Evolutionary conservation across 2,329 filamentous ascomycete species (phyloP).

Genomic region (Coniochaeta pulveracea): DNA sequence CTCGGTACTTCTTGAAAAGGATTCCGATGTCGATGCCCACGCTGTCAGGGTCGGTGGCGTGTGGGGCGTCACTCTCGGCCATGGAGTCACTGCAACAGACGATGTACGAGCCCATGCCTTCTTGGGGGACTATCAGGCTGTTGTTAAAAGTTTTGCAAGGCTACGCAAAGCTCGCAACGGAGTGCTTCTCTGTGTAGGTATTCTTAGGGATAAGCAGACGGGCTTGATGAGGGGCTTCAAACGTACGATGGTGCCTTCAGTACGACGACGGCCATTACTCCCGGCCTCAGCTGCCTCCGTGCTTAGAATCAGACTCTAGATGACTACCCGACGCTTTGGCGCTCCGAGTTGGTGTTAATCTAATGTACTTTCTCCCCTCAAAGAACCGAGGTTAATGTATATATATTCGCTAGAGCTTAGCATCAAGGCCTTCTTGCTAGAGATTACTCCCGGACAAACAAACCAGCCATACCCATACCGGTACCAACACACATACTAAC

Average conservation of each 20-base stretch:
- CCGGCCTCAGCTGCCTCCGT: too few species aligned
- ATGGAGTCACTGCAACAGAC: slow-evolving; percentile 30
- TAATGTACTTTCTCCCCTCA: too few species aligned
- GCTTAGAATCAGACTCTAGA: too few species aligned
- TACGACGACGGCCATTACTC: too few species aligned
- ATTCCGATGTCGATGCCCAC: slow-evolving; percentile 31
- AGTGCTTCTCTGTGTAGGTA: slow-evolving; percentile 30
- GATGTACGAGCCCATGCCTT: slow-evolving; percentile 40
- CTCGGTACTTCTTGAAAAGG: slow-evolving; percentile 42
- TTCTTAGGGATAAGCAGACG: slow-evolving; percentile 23
- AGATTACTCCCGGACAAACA: slow-evolving; percentile 15
- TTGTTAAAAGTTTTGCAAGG: slow-evolving; percentile 25
- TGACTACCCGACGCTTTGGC: too few species aligned
- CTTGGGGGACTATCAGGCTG: slow-evolving; percentile 37
- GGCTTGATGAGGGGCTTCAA: slow-evolving; percentile 26
- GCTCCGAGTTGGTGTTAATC: too few species aligned
- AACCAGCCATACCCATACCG: slow-evolving; percentile 54
- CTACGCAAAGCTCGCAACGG: slow-evolving; percentile 25
- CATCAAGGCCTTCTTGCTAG: too few species aligned
- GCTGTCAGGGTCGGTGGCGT: slow-evolving; percentile 33
- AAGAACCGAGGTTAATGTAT: too few species aligned
- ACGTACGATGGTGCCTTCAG: slow-evolving; percentile 1
- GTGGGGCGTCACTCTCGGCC: slow-evolving; percentile 48
- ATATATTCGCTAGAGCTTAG: too few species aligned
- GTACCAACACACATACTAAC: slow-evolving; percentile 85